Percentiles rank a stretch among this genome's conserved stretches.
Evolutionary conservation across 768 basidiomycete genomes (phyloP).

Genomic region (Dacryopinax primogenitus): DNA sequence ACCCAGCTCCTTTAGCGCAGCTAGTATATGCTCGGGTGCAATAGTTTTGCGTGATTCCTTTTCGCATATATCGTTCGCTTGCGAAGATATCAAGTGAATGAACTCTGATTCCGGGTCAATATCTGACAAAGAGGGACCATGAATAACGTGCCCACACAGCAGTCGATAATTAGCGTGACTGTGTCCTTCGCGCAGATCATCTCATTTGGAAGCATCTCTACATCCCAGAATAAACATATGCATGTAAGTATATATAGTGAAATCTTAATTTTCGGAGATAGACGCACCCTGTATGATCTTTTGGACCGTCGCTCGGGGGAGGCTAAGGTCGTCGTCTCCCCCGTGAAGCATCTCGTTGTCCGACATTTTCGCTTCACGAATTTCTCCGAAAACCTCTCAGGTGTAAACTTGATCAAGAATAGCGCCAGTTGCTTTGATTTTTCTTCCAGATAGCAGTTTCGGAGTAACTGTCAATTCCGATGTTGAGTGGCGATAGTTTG

Average conservation of each 20-base stretch:
- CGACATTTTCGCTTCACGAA: slow-evolving; percentile 51
- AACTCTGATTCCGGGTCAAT: slow-evolving; percentile 51
- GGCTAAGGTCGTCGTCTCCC: slow-evolving; percentile 77
- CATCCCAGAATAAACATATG: slow-evolving; percentile 10
- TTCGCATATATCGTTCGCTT: slow-evolving; percentile 96
- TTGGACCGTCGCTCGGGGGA: slow-evolving; percentile 93
- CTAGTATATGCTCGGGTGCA: slow-evolving; percentile 90
- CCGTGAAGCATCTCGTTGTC: slow-evolving; percentile 64
- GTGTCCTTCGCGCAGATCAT: slow-evolving; percentile 89
- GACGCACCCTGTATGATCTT: slow-evolving; percentile 84
- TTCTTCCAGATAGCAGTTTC: background rate
- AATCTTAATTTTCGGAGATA: background rate
- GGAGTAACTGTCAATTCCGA: background rate
- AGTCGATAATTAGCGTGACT: slow-evolving; percentile 91
- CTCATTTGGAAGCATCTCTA: slow-evolving; percentile 82
- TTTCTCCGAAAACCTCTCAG: too few relatives aligned
- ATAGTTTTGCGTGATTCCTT: slow-evolving; percentile 98
- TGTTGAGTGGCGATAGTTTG: background rate
- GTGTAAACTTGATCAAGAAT: too few relatives aligned
- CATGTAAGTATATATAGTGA: slow-evolving; percentile 1
- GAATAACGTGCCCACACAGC: slow-evolving; percentile 75
- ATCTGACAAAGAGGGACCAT: background rate
- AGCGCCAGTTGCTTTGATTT: background rate
- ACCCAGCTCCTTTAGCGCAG: slow-evolving; percentile 84
- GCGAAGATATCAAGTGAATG: slow-evolving; percentile 91